Evolutionary conservation across 352 stramenopile genomes (phyloP).

Genomic region (Thalassiosira mediterranea): DNA sequence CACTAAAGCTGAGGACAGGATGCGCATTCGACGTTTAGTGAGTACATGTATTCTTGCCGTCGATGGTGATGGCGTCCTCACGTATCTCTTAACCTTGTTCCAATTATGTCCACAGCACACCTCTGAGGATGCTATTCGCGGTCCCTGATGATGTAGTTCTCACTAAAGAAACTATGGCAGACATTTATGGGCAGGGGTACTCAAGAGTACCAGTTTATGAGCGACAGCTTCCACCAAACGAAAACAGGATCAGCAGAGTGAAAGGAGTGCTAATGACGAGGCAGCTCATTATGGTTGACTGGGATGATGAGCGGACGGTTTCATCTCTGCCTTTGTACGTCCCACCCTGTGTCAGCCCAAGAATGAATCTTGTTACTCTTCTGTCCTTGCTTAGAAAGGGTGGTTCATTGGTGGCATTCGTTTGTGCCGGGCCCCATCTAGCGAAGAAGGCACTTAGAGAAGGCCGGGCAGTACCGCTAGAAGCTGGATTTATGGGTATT

Average conservation of each 20-base stretch:
- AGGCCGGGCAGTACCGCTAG: conserved; percentile 54
- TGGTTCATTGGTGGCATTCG: conserved; percentile 73
- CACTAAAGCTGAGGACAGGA: conserved; percentile 89
- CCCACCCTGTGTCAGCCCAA: conserved; percentile 87
- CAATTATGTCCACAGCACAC: no score
- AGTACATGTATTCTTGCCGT: no score
- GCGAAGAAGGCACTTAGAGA: conserved; percentile 75
- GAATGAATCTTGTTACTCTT: conserved; percentile 88
- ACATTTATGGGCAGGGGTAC: conserved; percentile 88
- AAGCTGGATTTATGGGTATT: conserved; percentile 87
- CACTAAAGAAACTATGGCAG: conserved; percentile 80
- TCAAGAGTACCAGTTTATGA: conserved; percentile 89
- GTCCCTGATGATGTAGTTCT: conserved; percentile 87
- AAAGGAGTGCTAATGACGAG: conserved; percentile 90
- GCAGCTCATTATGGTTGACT: conserved; percentile 90
- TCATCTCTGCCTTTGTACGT: conserved; percentile 76
- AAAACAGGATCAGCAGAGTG: conserved; percentile 80
- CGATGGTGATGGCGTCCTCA: no score
- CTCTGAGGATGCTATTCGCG: conserved; percentile 88
- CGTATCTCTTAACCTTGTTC: no score
- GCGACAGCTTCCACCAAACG: conserved; percentile 28
- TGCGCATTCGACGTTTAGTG: conserved; percentile 89
- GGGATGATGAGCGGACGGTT: conserved; percentile 58
- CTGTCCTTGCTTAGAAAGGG: conserved; percentile 91
- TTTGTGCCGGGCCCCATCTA: conserved; percentile 53